phyloP scores from a whole-genome alignment of 768 basidiomycete genomes.

The Paxillus rubicundulus region DNA sequence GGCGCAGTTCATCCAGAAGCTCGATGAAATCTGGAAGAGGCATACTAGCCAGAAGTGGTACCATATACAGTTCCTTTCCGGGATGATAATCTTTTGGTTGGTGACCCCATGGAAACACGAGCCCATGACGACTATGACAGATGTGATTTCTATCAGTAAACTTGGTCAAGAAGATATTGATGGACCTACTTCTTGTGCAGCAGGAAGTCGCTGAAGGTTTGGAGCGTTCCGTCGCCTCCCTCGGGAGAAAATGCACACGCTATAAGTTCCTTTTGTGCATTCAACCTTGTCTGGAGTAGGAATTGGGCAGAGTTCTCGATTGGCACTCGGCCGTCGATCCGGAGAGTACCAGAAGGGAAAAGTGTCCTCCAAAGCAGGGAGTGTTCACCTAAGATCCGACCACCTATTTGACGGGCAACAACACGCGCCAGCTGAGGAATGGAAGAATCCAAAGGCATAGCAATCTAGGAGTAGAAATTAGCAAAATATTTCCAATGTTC shows the following conservation, averaged over 20 bases:
- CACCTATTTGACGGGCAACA: constrained; percentile 77
- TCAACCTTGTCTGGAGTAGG: constrained; percentile 74
- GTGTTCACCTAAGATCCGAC: constrained; percentile 53
- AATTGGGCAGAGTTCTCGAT: constrained; percentile 75
- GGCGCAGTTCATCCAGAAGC: constrained; percentile 68
- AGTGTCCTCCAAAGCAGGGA: constrained; percentile 73
- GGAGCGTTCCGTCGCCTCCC: constrained; percentile 46
- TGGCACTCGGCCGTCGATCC: constrained; percentile 84
- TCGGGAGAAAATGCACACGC: constrained; percentile 71
- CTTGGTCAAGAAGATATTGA: constrained; percentile 6
- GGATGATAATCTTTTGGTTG: constrained; percentile 70
- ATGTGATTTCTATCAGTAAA: constrained; percentile 4
- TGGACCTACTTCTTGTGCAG: constrained; percentile 65
- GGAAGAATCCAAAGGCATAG: constrained; percentile 76
- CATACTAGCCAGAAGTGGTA: constrained; percentile 66
- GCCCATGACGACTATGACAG: constrained; percentile 69
- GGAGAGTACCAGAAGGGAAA: constrained; percentile 66
- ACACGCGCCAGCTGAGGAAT: constrained; percentile 65
- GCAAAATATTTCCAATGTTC: neutral
- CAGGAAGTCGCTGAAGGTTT: constrained; percentile 62
- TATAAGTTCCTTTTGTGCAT: constrained; percentile 73
- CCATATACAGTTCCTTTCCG: constrained; percentile 84
- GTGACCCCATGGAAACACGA: constrained; percentile 83
- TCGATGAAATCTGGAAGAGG: constrained; percentile 84
- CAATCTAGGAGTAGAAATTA: constrained; percentile 47